Percentiles rank a stretch among this genome's conserved stretches.
These are phyloP conservation scores for Calonectria pauciramosa DNA, from an alignment of 2,329 filamentous ascomycete species.

Conservation along the genomic window DNA sequence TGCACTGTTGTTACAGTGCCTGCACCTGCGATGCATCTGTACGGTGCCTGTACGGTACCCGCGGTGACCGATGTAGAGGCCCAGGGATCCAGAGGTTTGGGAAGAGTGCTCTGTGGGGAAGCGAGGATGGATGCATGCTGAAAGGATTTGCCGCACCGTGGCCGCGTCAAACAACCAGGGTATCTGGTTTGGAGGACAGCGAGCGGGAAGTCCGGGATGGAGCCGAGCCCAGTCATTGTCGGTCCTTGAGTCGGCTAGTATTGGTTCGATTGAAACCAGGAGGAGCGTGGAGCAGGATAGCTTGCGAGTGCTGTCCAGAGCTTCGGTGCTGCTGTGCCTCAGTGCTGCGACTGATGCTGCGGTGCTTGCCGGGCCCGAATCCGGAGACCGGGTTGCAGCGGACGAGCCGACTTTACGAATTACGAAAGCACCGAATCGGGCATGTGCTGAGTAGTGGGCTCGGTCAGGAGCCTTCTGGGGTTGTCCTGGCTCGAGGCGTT, in stretches of 20 bases:
- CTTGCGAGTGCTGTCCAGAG: constrained; percentile 11
- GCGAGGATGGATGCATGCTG: constrained; percentile 7
- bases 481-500: neutral
- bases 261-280: constrained; percentile 25
- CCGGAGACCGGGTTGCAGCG: neutral
- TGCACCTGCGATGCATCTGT: constrained; percentile 20
- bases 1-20: constrained; percentile 21
- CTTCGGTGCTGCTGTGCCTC: constrained; percentile 23
- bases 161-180: constrained; percentile 27
- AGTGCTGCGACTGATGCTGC: neutral
- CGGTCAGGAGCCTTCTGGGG: constrained; percentile 7
- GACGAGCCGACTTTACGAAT: neutral
- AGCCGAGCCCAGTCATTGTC: constrained; percentile 21
- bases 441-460: neutral
- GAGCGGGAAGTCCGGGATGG: constrained; percentile 28
- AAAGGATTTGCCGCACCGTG: constrained; percentile 35
- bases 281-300: constrained; percentile 15
- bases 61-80: constrained; percentile 35
- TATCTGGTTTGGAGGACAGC: constrained; percentile 3
- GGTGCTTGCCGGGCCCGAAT: constrained; percentile 9
- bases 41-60: constrained; percentile 28
- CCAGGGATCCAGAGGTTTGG: constrained; percentile 35
- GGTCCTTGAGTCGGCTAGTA: constrained; percentile 15
- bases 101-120: constrained; percentile 33
- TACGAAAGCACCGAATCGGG: neutral